Percentiles rank a stretch among this genome's conserved stretches.
These are phyloP conservation scores for Macroventuria anomochaeta DNA, from an alignment of 2,329 filamentous ascomycete species.

Conservation along the genomic window DNA sequence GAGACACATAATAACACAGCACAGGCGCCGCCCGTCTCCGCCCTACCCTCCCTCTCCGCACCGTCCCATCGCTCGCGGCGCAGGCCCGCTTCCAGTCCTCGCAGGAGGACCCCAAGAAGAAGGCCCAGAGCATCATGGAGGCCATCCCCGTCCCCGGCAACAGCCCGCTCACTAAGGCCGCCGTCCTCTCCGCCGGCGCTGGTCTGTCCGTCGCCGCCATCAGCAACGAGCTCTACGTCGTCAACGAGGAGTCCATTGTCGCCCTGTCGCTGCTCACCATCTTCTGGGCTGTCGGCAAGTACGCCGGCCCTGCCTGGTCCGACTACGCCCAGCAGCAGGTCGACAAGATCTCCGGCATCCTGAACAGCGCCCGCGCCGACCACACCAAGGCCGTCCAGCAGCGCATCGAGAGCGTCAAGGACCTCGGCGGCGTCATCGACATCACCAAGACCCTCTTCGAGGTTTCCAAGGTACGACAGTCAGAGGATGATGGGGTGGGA, in stretches of 20 bases:
- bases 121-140: constrained; percentile 94
- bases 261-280: constrained; percentile 91
- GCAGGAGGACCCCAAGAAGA: constrained; percentile 89
- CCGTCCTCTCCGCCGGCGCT: constrained; percentile 91
- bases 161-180: constrained; percentile 92
- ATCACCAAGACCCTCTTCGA: constrained; percentile 97
- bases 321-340: constrained; percentile 90
- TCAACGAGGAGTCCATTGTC: constrained; percentile 98
- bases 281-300: constrained; percentile 91
- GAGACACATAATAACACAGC: constrained; percentile 7
- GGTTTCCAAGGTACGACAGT: constrained; percentile 97
- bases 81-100: constrained; percentile 77
- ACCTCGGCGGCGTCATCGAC: constrained; percentile 92
- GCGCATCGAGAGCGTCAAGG: constrained; percentile 91
- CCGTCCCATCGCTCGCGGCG: constrained; percentile 75
- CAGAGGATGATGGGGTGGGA: too few relatives aligned
- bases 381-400: constrained; percentile 95
- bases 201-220: constrained; percentile 92
- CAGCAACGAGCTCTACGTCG: constrained; percentile 99
- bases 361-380: constrained; percentile 92
- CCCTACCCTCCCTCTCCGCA: constrained; percentile 72
- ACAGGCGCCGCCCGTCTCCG: constrained; percentile 90
- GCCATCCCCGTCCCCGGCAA: constrained; percentile 90
- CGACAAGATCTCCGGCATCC: constrained; percentile 91
- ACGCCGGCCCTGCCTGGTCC: constrained; percentile 88